Conservation (phyloP, 768 basidiomycete genomes). For the Podaxis carcinomalis region DNA sequence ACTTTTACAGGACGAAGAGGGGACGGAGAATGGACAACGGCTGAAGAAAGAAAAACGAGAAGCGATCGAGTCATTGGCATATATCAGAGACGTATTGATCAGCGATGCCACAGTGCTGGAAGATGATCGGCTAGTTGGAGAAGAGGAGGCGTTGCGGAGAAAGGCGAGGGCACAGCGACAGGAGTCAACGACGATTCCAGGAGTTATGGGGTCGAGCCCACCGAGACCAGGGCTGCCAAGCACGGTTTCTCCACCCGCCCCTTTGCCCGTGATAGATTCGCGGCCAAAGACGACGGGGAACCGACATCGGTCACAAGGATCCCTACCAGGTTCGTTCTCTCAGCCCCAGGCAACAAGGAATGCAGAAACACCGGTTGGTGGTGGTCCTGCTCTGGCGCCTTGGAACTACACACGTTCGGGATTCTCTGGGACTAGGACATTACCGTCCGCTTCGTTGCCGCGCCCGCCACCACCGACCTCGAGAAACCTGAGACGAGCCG, state of each 20-base stretch:
- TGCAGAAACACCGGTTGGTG: slow-evolving; percentile 8
- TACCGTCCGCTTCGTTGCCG: slow-evolving; percentile 42
- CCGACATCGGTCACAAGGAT: slow-evolving; percentile 12
- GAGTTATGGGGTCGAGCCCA: slow-evolving; percentile 8
- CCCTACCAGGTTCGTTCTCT: not conserved
- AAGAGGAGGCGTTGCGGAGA: slow-evolving; percentile 40
- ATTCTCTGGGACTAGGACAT: slow-evolving; percentile 31
- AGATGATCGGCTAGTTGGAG: slow-evolving; percentile 60
- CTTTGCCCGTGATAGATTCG: slow-evolving; percentile 35
- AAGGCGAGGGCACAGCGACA: slow-evolving; percentile 24
- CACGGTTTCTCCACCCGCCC: slow-evolving; percentile 29
- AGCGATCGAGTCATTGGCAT: slow-evolving; percentile 71
- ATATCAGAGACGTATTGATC: slow-evolving; percentile 71
- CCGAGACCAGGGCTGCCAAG: slow-evolving; percentile 3
- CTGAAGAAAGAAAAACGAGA: slow-evolving; percentile 46
- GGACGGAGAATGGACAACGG: slow-evolving; percentile 34
- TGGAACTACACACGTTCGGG: slow-evolving; percentile 56
- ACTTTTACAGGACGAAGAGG: slow-evolving; percentile 53
- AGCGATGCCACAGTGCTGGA: slow-evolving; percentile 53
- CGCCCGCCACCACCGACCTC: slow-evolving; percentile 49
- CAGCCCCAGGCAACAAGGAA: slow-evolving; percentile 8
- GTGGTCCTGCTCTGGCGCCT: slow-evolving; percentile 31
- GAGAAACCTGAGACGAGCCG: slow-evolving; percentile 25
- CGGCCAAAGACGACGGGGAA: slow-evolving; percentile 18
- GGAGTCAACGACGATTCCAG: slow-evolving; percentile 14